phyloP scores from a whole-genome alignment of 1,139 yeast species.

The Magnusiomyces magnusii region DNA sequence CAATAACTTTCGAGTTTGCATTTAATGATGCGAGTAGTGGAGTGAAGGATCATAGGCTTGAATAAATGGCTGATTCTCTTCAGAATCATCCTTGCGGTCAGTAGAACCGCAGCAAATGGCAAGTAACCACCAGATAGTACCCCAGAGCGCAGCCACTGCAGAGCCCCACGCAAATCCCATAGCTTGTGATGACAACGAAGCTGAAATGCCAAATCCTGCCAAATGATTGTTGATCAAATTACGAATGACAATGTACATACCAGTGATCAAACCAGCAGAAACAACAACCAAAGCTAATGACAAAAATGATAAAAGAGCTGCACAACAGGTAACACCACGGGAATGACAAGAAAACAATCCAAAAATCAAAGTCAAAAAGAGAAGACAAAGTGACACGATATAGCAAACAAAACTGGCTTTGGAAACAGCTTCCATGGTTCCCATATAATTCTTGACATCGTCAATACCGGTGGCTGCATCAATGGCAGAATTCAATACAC shows the following conservation, averaged over 20 bases:
- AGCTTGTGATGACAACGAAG: conserved; percentile 34
- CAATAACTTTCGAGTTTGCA: too few species aligned
- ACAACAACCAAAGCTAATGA: conserved; percentile 24
- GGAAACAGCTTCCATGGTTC: conserved; percentile 37
- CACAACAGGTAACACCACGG: conserved; percentile 32
- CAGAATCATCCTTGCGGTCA: conserved; percentile 16
- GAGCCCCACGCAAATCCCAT: conserved; percentile 44
- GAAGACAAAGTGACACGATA: conserved; percentile 38
- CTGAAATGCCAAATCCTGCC: conserved; percentile 36
- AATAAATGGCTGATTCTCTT: conserved; percentile 27
- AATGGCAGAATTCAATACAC: conserved; percentile 30
- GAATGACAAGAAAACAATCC: conserved; percentile 38
- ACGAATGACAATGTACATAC: conserved; percentile 34
- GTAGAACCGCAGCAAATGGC: conserved; percentile 40
- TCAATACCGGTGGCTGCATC: conserved; percentile 19
- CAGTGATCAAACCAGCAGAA: conserved; percentile 43
- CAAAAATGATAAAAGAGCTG: conserved; percentile 25
- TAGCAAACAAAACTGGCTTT: conserved; percentile 42
- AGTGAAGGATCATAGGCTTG: conserved; percentile 23
- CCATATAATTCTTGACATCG: conserved; percentile 27
- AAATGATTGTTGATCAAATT: conserved; percentile 36
- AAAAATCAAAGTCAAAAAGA: conserved; percentile 37
- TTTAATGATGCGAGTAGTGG: background rate
- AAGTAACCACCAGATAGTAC: conserved; percentile 37
- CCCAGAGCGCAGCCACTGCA: conserved; percentile 34